Conservation (phyloP, 495 filamentous ascomycete species). For the Neurospora sp. region DNA sequence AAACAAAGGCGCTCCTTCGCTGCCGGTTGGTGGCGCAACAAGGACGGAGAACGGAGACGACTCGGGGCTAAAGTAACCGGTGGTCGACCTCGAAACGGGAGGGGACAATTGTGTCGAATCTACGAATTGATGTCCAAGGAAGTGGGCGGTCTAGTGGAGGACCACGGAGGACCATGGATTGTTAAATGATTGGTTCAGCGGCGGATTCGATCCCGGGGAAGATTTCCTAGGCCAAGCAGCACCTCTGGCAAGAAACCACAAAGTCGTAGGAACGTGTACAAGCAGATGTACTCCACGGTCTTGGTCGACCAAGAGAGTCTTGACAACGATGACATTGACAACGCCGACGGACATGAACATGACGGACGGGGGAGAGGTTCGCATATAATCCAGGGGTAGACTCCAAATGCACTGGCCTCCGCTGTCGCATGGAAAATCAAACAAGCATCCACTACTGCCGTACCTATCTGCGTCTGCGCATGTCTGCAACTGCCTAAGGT, state of each 20-base stretch:
- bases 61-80: slow-evolving; percentile 10
- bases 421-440: background rate
- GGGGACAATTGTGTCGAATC: background rate
- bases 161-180: background rate
- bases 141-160: background rate
- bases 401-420: background rate
- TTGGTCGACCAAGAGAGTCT: background rate
- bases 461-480: background rate
- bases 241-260: background rate
- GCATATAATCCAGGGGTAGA: background rate
- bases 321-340: background rate
- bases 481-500: background rate
- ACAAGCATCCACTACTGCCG: background rate
- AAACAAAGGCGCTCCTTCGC: background rate
- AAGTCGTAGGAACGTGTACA: background rate
- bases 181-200: background rate
- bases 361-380: background rate
- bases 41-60: slow-evolving; percentile 1
- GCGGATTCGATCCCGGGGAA: background rate
- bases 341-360: background rate
- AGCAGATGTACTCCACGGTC: background rate
- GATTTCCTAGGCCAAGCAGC: background rate
- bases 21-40: slow-evolving; percentile 19
- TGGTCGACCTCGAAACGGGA: background rate
- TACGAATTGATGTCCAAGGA: background rate